Base-by-base conservation (phyloP, 1,284 basidiomycete species). In the Tremellales sp. region DNA sequence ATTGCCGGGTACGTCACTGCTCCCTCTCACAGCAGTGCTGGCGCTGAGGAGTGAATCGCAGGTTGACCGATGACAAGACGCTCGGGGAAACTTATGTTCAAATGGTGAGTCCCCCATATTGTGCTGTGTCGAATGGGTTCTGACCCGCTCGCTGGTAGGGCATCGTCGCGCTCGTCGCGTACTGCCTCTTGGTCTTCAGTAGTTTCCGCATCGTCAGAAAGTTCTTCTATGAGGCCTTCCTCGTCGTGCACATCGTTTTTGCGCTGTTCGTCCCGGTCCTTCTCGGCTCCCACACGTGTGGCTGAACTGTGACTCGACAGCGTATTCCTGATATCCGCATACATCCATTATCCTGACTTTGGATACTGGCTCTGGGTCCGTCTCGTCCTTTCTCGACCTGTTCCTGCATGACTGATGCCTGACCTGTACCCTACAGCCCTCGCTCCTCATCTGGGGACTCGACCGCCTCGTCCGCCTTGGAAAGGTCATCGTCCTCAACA, bases 381-480 rank as follows among this genome's bases (percentile, higher is more conserved):
- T n/a, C n/a, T n/a, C n/a, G n/a, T n/a, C n/a, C n/a, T n/a, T n/a
- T n/a, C n/a, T n/a, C n/a, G n/a, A n/a, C n/a, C n/a, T n/a, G n/a
- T n/a, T n/a, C n/a, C n/a, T n/a, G n/a, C n/a, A n/a, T n/a, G n/a
- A 3, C 16, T 16, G 22, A 43, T 35, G 18, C 13, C 3, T 33
- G 14, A 33, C 25, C 6, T n/a, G n/a, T n/a, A n/a, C 18, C 34
- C 33, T 44, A 44, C 36, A 66, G 64, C 65, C 68, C 16, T 58
- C 61, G 8, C 43, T 69, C 12, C 49, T 51, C 5, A 50, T 68
- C 10, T 66, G 68, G 83, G 54, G 63, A 78, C 35, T 83, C 43
- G 84, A 86, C 61, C 78, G 83, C 27, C 47, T 77, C 32, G 58
- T 82, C 44, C 79, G 83, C 12, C 25, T 76, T 25, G 49, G 73